Conservation (phyloP, 176 grass and related monocot genomes). For the Oryza officinalis region DNA sequence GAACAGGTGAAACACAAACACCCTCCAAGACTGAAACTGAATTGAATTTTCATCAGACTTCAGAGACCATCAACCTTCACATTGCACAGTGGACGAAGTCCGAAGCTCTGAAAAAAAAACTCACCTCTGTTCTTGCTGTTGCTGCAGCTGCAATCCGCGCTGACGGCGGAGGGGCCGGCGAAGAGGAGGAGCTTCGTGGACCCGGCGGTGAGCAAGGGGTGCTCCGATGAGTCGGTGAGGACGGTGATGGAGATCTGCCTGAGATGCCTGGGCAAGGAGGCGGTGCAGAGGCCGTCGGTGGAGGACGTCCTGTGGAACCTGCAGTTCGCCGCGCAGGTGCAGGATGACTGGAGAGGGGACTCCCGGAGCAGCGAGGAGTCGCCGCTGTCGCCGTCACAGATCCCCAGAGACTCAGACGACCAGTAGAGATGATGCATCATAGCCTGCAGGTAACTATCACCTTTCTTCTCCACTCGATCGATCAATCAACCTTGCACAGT, state of each 20-base stretch:
- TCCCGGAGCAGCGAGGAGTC: conserved; percentile 60
- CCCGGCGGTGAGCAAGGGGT: conserved; percentile 39
- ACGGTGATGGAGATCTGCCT: conserved; percentile 87
- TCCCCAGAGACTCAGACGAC: background rate
- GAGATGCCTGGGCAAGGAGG: conserved; percentile 76
- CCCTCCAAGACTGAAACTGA: background rate
- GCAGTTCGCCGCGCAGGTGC: conserved; percentile 89
- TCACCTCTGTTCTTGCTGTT: background rate
- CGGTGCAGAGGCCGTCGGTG: conserved; percentile 62
- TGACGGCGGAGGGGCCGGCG: conserved; percentile 48
- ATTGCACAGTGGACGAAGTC: background rate
- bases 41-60: background rate
- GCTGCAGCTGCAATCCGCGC: conserved; percentile 62
- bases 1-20: conserved; percentile 47
- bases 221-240: conserved; percentile 69
- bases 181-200: conserved; percentile 54
- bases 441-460: background rate
- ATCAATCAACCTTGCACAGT: background rate
- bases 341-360: conserved; percentile 70
- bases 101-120: conserved; percentile 9
- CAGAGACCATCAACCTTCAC: background rate
- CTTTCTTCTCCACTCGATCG: background rate
- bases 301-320: conserved; percentile 98
- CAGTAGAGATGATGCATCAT: background rate
- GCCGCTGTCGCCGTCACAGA: conserved; percentile 56